Percentiles rank a stretch among this genome's conserved stretches.
Conservation (phyloP, 2,329 filamentous ascomycete genomes). For the Colletotrichum sp. region DNA sequence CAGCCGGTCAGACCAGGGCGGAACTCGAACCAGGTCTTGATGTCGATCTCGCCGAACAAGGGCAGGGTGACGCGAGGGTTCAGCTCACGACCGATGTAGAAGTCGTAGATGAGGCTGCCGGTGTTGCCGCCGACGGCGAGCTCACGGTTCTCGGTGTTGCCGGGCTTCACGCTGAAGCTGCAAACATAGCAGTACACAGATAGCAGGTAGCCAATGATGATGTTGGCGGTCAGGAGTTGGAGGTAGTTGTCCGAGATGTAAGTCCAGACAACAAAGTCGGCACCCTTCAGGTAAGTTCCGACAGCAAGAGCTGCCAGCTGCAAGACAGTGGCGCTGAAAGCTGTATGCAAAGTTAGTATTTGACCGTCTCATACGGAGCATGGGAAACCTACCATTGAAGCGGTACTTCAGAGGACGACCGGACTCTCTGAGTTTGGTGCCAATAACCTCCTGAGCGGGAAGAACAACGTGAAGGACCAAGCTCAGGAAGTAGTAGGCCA, state of each 20-base stretch:
- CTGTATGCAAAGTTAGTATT: neutral
- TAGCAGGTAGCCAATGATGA: conserved; percentile 64
- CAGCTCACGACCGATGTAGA: conserved; percentile 78
- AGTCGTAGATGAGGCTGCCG: conserved; percentile 75
- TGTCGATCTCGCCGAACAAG: conserved; percentile 69
- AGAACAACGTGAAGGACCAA: conserved; percentile 74
- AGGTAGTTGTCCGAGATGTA: conserved; percentile 76
- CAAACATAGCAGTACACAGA: conserved; percentile 67
- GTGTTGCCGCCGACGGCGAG: conserved; percentile 70
- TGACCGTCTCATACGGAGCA: accelerated
- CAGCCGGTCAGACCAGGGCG: conserved; percentile 74
- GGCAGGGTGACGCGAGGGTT: conserved; percentile 72
- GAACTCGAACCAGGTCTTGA: conserved; percentile 74
- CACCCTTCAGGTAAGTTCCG: conserved; percentile 67
- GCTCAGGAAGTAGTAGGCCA: conserved; percentile 78
- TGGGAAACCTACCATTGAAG: conserved; percentile 64
- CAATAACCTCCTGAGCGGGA: conserved; percentile 72
- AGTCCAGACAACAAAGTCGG: conserved; percentile 71
- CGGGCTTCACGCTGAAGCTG: conserved; percentile 69
- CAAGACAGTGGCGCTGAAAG: conserved; percentile 9
- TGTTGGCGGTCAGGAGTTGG: conserved; percentile 69
- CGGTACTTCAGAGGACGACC: conserved; percentile 79
- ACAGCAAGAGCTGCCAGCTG: conserved; percentile 34
- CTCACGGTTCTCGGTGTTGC: conserved; percentile 64
- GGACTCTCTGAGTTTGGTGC: conserved; percentile 65